phyloP scores from a whole-genome alignment of 1,284 basidiomycete genomes.

The Cutaneotrichosporon arboriforme region DNA sequence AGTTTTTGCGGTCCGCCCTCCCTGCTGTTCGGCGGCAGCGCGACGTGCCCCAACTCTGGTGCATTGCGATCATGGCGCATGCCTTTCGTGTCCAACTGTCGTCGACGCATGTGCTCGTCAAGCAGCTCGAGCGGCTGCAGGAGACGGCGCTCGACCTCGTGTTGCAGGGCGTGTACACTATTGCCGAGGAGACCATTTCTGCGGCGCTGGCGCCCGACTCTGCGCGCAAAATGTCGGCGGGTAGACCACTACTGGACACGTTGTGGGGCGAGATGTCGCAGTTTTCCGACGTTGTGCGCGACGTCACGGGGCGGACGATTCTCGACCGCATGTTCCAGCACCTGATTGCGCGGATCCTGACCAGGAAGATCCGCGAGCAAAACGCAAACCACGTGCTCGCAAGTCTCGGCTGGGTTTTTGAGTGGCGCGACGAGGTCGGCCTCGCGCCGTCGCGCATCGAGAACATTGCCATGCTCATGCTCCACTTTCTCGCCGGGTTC shows the following conservation, averaged over 20 bases:
- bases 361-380: conserved; percentile 3
- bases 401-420: conserved; percentile 1
- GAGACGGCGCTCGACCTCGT: conserved; percentile 6
- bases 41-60: conserved; percentile 6
- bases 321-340: conserved; percentile 9
- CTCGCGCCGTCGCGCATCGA: conserved; percentile 5
- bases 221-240: conserved; percentile 1
- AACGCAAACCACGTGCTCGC: neutral
- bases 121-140: conserved; percentile 9
- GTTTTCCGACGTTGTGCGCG: conserved; percentile 6
- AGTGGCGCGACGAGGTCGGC: conserved; percentile 8
- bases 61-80: conserved; percentile 4
- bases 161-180: conserved; percentile 4
- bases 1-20: conserved; percentile 4
- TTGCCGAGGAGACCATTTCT: conserved; percentile 1
- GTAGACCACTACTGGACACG: neutral
- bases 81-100: conserved; percentile 6
- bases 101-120: conserved; percentile 2
- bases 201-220: neutral
- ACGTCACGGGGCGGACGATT: conserved; percentile 3
- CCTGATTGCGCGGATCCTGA: conserved; percentile 8
- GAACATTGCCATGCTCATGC: conserved; percentile 1
- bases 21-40: neutral
- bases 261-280: conserved; percentile 8
- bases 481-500: neutral